Base-by-base conservation (phyloP, 2,329 filamentous ascomycete genomes). In the Epichloe glyceriae region DNA sequence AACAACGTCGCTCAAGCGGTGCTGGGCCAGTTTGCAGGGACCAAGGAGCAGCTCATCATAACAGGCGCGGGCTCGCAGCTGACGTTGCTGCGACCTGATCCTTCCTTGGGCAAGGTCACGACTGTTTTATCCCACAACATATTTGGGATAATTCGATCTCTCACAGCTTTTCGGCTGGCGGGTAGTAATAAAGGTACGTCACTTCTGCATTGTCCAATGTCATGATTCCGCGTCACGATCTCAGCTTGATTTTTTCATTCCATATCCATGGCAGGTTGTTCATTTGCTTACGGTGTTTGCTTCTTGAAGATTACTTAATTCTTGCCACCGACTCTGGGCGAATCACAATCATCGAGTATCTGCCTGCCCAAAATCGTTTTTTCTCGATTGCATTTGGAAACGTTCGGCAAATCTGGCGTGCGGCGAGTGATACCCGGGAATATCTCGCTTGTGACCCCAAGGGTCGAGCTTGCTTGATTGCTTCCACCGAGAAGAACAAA, bases 401-500 rank as follows among this genome's bases (percentile, higher is more conserved):
- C 94, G 0, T 99, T 95, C 66, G 93, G 93, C 58, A 98, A 98
- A 70, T 97, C 93, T 7, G 94, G 93, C 38, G 80, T 97, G 49
- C 83, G 94, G 52, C 83, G 93, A 61, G 91, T 97, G 38, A 81
- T 98, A 43, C 93, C 94, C 2, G 93, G 94, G 89, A 99, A 67
- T 98, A 96, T 63, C 79, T 99, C 30, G 93, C 91, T 6, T 88
- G 88, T 49, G 93, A 99, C 62, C 93, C 93, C 30, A 95, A 95
- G 68, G 93, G 93, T 51, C 82, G 93, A 71, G 94, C 94, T 50
- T 95, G 91, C 64, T 77, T 99, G 64, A 87, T 97, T 54, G 89
- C 93, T 10, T 91, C 90, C 5, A 78, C 91, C 50, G 94, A 99
- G 72, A 98, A 98, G 78, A 98, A 97, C 73, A 98, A 98, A 73